Conservation (phyloP, 352 stramenopile species). For the Globisporangium megalacanthum region DNA sequence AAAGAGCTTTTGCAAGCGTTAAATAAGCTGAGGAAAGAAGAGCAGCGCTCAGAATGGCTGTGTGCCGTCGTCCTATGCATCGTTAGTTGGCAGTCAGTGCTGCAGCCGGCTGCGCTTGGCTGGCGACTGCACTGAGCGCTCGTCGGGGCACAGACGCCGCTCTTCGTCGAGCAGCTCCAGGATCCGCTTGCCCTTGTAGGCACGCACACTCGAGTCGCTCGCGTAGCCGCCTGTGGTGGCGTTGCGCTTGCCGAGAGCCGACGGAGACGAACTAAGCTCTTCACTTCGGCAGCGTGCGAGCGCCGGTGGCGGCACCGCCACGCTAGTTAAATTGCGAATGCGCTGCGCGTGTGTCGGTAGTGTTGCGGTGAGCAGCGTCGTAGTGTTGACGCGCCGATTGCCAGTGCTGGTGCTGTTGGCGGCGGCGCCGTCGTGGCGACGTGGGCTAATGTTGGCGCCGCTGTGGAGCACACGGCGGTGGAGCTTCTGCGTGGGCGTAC, state of each 20-base stretch:
- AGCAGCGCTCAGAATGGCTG: too few relatives aligned
- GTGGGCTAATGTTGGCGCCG: slow-evolving; percentile 63
- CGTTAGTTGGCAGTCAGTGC: slow-evolving; percentile 4
- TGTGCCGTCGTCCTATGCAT: background rate
- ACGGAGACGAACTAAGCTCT: slow-evolving; percentile 12
- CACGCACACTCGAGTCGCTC: slow-evolving; percentile 23
- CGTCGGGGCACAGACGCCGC: slow-evolving; percentile 49
- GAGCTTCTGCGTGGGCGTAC: slow-evolving; percentile 59
- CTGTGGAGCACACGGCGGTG: slow-evolving; percentile 44
- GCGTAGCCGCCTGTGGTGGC: slow-evolving; percentile 26
- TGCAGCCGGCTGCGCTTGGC: slow-evolving; percentile 46
- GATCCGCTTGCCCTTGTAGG: slow-evolving; percentile 70
- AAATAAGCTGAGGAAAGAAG: too few relatives aligned
- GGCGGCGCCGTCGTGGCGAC: slow-evolving; percentile 30
- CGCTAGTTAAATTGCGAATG: too few relatives aligned
- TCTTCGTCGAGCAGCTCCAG: slow-evolving; percentile 76
- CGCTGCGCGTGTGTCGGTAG: background rate
- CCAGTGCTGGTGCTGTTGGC: background rate
- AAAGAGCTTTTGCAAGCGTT: too few relatives aligned
- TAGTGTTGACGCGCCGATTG: slow-evolving; percentile 2
- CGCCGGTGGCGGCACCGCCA: background rate
- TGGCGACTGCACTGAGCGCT: slow-evolving; percentile 36
- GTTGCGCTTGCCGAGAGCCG: slow-evolving; percentile 1
- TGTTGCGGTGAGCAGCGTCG: background rate
- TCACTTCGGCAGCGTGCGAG: slow-evolving; percentile 34